Evolutionary conservation across 202 grass and related monocot genomes (phyloP), one percentile per base, ranked within the genome.

Genomic region (Zizania palustris): DNA sequence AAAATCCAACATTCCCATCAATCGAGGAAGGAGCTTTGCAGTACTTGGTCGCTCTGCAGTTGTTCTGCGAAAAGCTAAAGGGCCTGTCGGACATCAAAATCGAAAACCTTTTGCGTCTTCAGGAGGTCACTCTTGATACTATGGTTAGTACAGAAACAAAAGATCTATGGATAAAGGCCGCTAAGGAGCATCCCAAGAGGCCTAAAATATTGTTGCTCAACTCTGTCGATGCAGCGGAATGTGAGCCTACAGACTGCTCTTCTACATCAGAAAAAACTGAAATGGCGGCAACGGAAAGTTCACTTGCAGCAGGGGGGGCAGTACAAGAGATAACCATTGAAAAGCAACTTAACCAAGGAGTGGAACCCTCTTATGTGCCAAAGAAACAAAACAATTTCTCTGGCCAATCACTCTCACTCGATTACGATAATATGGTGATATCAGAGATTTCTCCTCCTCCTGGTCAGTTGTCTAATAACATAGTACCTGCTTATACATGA

Each of bases 21-120:
- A 60, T 59, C 3, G 12, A 74, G n/a, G 11, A 45, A 59, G 71
- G 71, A 16, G 56, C 54, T n/a, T 21, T 74, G 71, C 40, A 38
- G 9, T 33, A 15, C 4, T 39, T 60, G 7, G 16, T 74, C 54
- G 44, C 55, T 60, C 53, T 74, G 15, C 71, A 74, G 39, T 55
- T 60, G 7, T 11, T 74, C 5, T 74, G 55, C 40, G 45, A 45
- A 39, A 20, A 60, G 33, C 19, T 74, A 11, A 20, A 59, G 44
- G 71, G 39, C 20, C 71, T 74, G 44, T 60, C 39, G 10, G 38
- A 18, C 20, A 60, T 45, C 11, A 34, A 74, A 59, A 60, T 74
- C 4, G 3, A 42, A n/a, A 13, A 14, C 42, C 39, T 74, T 7
- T 11, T 9, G 8, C 19, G 14, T 8, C 71, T 74, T 14, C 22